A percentile compares a stretch with the other conserved stretches of the same genome.
Evolutionary conservation across 2,329 filamentous ascomycete species (phyloP).

Genomic region (Chaetomiaceae sp.): DNA sequence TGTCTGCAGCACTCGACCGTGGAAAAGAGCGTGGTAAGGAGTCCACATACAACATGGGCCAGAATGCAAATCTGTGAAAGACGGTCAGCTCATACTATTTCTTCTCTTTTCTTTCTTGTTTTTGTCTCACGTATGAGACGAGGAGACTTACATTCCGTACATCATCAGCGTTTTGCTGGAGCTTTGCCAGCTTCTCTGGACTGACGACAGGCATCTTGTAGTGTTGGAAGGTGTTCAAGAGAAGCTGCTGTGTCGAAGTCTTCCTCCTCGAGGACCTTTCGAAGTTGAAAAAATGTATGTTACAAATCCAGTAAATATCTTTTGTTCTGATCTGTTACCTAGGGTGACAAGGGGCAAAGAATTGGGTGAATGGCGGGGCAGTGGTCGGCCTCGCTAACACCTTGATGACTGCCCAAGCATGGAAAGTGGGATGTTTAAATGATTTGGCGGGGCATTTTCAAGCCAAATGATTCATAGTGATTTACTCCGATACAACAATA

Average conservation of each 20-base stretch:
- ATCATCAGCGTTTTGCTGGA: constrained; percentile 82
- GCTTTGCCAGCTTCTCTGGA: constrained; percentile 81
- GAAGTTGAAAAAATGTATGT: not conserved
- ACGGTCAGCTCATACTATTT: constrained; percentile 28
- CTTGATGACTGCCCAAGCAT: constrained; percentile 6
- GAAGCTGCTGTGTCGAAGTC: not conserved
- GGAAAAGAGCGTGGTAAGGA: not conserved
- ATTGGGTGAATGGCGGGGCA: constrained; percentile 4
- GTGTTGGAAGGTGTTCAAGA: not conserved
- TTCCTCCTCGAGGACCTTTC: not conserved
- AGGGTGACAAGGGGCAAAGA: not conserved
- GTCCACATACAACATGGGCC: constrained; percentile 63
- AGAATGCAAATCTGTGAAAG: constrained; percentile 76
- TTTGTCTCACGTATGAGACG: constrained; percentile 1
- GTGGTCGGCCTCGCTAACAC: constrained; percentile 19
- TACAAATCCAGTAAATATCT: no score
- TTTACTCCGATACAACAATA: constrained; percentile 7
- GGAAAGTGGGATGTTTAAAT: constrained; percentile 19
- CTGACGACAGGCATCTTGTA: constrained; percentile 81
- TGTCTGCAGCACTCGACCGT: not conserved
- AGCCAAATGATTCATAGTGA: no score
- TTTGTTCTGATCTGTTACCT: no score
- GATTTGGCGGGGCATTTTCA: constrained; percentile 14
- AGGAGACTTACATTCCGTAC: constrained; percentile 75
- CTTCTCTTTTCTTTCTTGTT: not conserved